Evolutionary conservation across 352 stramenopile species (phyloP).

Genomic region (Phytophthora constricta): DNA sequence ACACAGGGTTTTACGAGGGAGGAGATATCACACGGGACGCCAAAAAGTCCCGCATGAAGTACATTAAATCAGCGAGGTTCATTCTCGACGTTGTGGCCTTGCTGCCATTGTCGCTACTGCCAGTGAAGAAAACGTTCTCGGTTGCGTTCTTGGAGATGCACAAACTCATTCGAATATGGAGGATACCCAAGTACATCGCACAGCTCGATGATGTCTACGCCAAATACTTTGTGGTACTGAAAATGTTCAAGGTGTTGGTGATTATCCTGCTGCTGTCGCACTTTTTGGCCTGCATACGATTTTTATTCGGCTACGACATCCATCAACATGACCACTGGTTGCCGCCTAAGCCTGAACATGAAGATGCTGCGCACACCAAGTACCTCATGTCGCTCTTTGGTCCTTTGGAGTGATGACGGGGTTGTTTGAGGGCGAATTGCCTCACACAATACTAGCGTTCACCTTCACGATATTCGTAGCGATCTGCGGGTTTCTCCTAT

Average conservation of each 20-base stretch:
- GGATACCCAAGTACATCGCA: conserved; percentile 61
- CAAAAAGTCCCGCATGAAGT: conserved; percentile 54
- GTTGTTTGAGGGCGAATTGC: conserved; percentile 70
- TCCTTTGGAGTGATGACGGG: conserved; percentile 66
- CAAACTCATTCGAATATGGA: conserved; percentile 57
- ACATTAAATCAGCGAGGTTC: conserved; percentile 62
- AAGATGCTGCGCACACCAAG: conserved; percentile 31
- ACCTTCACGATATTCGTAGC: conserved; percentile 71
- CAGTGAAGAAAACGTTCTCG: conserved; percentile 14
- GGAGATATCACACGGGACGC: conserved; percentile 63
- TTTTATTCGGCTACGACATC: conserved; percentile 59
- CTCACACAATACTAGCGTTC: conserved; percentile 52
- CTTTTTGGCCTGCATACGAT: conserved; percentile 64
- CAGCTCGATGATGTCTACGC: conserved; percentile 67
- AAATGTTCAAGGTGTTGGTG: conserved; percentile 72
- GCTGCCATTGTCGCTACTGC: conserved; percentile 50
- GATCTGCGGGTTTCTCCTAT: conserved; percentile 70
- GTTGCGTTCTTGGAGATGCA: conserved; percentile 67
- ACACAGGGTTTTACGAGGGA: conserved; percentile 74
- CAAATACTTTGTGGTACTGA: conserved; percentile 61
- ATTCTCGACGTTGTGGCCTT: conserved; percentile 56
- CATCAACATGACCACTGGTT: conserved; percentile 62
- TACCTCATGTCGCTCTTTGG: conserved; percentile 75
- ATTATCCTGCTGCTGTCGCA: conserved; percentile 59
- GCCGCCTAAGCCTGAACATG: conserved; percentile 23